A percentile compares a stretch with the other conserved stretches of the same genome.
These are phyloP conservation scores for Candida arabinofermentans DNA, from an alignment of 805 yeast species.

Conservation along the genomic window DNA sequence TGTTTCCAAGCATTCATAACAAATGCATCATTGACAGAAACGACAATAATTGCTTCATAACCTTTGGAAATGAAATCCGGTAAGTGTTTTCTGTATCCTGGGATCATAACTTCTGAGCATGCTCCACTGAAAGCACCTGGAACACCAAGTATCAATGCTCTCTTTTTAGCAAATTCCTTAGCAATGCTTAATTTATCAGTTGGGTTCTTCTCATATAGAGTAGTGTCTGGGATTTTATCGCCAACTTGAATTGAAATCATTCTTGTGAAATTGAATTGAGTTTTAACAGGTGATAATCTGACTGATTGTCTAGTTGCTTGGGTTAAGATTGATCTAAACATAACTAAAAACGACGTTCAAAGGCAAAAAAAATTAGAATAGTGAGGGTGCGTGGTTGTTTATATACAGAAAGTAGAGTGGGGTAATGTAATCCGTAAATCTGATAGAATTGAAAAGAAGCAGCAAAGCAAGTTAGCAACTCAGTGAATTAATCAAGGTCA, in stretches of 20 bases:
- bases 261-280: slow-evolving; percentile 1
- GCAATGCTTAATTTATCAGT: slow-evolving; percentile 17
- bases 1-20: slow-evolving; percentile 81
- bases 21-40: slow-evolving; percentile 84
- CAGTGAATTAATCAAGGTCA: too few species aligned
- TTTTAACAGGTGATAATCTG: neutral
- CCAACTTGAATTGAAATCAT: slow-evolving; percentile 16
- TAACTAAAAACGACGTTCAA: neutral
- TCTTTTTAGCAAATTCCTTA: slow-evolving; percentile 25
- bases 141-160: slow-evolving; percentile 51
- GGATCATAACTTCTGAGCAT: slow-evolving; percentile 68
- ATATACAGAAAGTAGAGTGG: neutral
- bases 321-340: neutral
- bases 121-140: slow-evolving; percentile 84
- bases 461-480: neutral
- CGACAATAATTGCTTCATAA: slow-evolving; percentile 54
- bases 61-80: slow-evolving; percentile 62
- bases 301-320: neutral
- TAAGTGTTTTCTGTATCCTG: slow-evolving; percentile 59
- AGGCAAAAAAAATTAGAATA: neutral
- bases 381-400: neutral
- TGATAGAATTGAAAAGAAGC: neutral
- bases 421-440: neutral
- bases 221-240: slow-evolving; percentile 16
- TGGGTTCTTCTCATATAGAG: slow-evolving; percentile 23